Evolutionary conservation across 2,329 filamentous ascomycete species (phyloP), one percentile per base, ranked within the genome.

Genomic region (Fusarium compactum): DNA sequence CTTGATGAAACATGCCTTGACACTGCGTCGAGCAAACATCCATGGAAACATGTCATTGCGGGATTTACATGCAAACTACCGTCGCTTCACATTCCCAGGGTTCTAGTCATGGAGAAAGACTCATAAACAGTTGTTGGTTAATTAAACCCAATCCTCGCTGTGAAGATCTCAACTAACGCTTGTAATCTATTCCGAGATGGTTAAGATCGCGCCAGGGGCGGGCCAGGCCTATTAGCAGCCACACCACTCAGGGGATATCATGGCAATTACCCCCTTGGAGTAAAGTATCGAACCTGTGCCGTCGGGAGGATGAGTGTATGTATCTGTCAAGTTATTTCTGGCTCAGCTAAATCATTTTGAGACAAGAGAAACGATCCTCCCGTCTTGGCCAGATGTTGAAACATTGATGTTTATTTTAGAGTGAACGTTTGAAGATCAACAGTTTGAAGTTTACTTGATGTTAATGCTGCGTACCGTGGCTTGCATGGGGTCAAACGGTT

Each of bases 171-270:
- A 54, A 51, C 46, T 58, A 46, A 51, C 38, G 32, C 20, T 38
- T 32, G 46, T 45, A 43, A 44, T 32, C 58, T 38, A 48, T 52
- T 38, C 34, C 24, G 18, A 20, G 10, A 24, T 47, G 45, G n/a
- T 51, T 29, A 24, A 61, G 48, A 69, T 69, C 63, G 58, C n/a
- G 50, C 67, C 34, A 63, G 53, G 60, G 27, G 58, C 47, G 62
- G 64, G 64, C 56, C 50, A 60, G 64, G 57, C 50, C 67, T 51
- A 10, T 38, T 38, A 40, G 60, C 58, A 65, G 72, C 72, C 70
- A 73, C 72, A 71, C 66, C 63, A 57, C 54, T 75, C 70, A 72
- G 70, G 70, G 72, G 71, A 63, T 54, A 30, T 59, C 41, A 29
- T 29, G 25, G 25, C 24, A 53, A 53, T 29, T 53, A 41, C 50